Conservation (phyloP, 2,329 filamentous ascomycete genomes). For the Aspergillus japonicus region DNA sequence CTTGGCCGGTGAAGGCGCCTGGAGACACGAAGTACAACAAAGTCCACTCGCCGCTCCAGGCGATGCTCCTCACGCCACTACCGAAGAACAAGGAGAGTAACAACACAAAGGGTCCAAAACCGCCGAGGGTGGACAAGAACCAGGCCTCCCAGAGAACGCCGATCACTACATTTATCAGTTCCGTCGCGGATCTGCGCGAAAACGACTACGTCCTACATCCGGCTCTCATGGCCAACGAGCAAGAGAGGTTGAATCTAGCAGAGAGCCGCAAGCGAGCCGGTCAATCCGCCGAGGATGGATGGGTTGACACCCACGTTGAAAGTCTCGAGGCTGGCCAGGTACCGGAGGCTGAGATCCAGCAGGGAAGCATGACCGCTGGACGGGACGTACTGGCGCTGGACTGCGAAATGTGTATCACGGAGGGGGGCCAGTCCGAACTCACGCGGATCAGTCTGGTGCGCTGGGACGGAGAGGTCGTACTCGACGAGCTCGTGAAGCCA, state of each 20-base stretch:
- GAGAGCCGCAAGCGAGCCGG: constrained; percentile 53
- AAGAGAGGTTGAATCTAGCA: constrained; percentile 55
- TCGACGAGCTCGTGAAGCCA: constrained; percentile 93
- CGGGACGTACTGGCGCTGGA: constrained; percentile 79
- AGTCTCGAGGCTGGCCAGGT: constrained; percentile 65
- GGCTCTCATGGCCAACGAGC: constrained; percentile 61
- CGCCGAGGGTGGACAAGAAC: constrained; percentile 61
- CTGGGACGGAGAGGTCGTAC: constrained; percentile 78
- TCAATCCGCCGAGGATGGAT: constrained; percentile 61
- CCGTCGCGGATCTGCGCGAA: constrained; percentile 70
- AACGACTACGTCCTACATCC: constrained; percentile 86
- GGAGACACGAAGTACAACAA: constrained; percentile 78
- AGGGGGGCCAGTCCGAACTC: constrained; percentile 73
- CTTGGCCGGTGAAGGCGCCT: constrained; percentile 86
- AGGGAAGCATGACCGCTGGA: constrained; percentile 80
- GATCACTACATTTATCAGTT: constrained; percentile 76
- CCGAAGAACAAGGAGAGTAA: constrained; percentile 70
- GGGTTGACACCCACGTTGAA: constrained; percentile 75
- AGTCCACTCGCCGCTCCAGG: constrained; percentile 82
- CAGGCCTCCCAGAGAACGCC: constrained; percentile 75
- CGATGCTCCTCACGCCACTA: constrained; percentile 74
- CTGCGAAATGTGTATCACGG: constrained; percentile 96
- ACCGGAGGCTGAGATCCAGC: constrained; percentile 68
- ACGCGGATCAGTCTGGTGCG: constrained; percentile 83
- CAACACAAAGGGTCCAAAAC: constrained; percentile 58